Conservation (phyloP, 2,329 filamentous ascomycete genomes). For the Myriosclerotinia scirpicola region DNA sequence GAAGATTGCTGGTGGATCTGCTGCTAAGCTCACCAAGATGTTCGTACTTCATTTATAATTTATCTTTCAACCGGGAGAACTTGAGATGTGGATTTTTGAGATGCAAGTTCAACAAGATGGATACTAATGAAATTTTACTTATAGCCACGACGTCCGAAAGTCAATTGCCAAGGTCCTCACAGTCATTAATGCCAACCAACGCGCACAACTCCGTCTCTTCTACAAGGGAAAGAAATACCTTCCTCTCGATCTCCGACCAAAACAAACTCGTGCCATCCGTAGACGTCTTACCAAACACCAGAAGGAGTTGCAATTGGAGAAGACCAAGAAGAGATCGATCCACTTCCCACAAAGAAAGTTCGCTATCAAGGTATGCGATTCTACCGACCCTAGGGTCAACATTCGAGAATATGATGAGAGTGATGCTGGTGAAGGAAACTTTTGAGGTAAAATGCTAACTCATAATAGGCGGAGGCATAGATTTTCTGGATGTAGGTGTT, state of each 20-base stretch:
- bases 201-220: constrained; percentile 95
- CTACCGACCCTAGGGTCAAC: neutral
- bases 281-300: constrained; percentile 93
- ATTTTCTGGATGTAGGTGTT: constrained; percentile 31
- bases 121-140: neutral
- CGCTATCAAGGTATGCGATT: constrained; percentile 76
- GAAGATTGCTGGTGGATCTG: constrained; percentile 91
- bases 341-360: constrained; percentile 99
- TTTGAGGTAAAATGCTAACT: constrained; percentile 27
- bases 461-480: constrained; percentile 39
- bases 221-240: constrained; percentile 99
- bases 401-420: neutral
- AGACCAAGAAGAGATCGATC: constrained; percentile 91
- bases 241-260: constrained; percentile 95
- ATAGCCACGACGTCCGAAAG: constrained; percentile 97
- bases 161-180: constrained; percentile 98
- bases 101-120: neutral
- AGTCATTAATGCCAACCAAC: constrained; percentile 99
- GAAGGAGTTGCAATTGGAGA: constrained; percentile 78
- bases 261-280: constrained; percentile 97
- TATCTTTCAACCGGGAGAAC: constrained; percentile 1
- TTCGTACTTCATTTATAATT: constrained; percentile 51
- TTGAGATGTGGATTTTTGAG: neutral
- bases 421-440: neutral
- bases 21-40: constrained; percentile 97